Evolutionary conservation across 1,284 basidiomycete species (phyloP), one percentile per base, ranked within the genome.

Genomic region (Malassezia caprae): DNA sequence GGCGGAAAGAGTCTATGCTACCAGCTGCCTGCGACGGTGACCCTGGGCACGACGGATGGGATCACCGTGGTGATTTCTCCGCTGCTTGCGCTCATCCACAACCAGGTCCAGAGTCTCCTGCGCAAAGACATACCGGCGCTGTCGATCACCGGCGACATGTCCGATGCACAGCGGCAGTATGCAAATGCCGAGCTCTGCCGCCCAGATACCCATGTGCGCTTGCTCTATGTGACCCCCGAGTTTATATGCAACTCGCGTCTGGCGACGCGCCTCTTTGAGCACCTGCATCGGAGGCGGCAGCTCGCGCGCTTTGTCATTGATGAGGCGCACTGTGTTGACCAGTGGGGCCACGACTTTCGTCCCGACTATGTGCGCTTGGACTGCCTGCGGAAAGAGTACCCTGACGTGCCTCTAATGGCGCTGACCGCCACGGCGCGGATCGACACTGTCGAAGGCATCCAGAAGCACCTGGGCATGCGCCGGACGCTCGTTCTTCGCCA

Each of bases 181-280:
- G 72, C 45, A 21, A 58, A 65, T 67, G 73, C 79, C 40, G 76
- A 81, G 78, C 79, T 76, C 72, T 76, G 48, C 64, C 76, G 52
- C 64, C 77, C 24, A 31, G 75, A 72, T 45, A 75, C 76, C 72
- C 68, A 74, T 63, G 32, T 66, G 15, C 76, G 78, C 37, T 83
- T 96, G 7, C 79, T 93, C 3, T 98, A 96, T 67, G 80, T 93
- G n/a, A 96, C 93, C 0, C 93, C 94, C 0, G 94, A 98, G 76
- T 76, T 93, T 59, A 66, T 78, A 52, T 58, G 59, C 27, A 81
- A 82, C 64, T 87, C 82, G 47, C 76, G 76, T 0, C 68, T 72
- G n/a, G 81, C 87, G 57, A 80, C 78, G 63, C 75, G 72, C 8
- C 80, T 85, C 19, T 75, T 96, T 19, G 63, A 75, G 13, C 75